Evolutionary conservation across 768 basidiomycete species (phyloP).

Genomic region (Lactifluus volemus): DNA sequence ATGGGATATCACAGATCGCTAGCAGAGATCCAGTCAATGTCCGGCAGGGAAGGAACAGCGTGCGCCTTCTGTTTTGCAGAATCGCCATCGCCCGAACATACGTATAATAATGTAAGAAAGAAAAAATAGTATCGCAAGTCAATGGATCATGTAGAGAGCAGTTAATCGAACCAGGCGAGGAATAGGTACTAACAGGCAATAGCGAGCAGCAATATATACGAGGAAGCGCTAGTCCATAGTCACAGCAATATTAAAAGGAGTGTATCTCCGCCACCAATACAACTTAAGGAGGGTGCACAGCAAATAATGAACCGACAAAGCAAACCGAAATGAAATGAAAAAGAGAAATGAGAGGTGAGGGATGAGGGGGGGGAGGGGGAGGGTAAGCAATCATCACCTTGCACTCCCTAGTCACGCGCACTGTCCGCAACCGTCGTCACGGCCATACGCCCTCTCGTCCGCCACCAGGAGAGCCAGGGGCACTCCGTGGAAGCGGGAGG

Average conservation of each 20-base stretch:
- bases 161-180: constrained; percentile 8
- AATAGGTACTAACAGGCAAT: constrained; percentile 11
- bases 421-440: constrained; percentile 23
- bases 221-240: constrained; percentile 9
- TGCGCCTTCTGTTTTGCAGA: constrained; percentile 12
- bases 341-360: background rate
- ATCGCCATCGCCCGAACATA: constrained; percentile 17
- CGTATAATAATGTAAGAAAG: constrained; percentile 14
- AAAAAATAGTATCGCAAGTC: constrained; percentile 13
- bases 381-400: background rate
- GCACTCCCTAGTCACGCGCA: constrained; percentile 13
- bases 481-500: constrained; percentile 21
- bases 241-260: constrained; percentile 16
- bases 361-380: background rate
- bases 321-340: constrained; percentile 1
- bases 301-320: constrained; percentile 14
- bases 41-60: constrained; percentile 2
- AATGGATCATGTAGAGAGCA: background rate
- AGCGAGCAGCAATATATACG: constrained; percentile 18
- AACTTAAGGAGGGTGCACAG: constrained; percentile 8
- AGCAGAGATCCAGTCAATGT: background rate
- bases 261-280: constrained; percentile 8
- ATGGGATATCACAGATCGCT: constrained; percentile 2
- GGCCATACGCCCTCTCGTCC: constrained; percentile 27
- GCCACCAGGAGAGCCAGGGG: constrained; percentile 20